Evolutionary conservation across 805 yeast genomes (phyloP).

Genomic region (Clavispora carvajalis): DNA sequence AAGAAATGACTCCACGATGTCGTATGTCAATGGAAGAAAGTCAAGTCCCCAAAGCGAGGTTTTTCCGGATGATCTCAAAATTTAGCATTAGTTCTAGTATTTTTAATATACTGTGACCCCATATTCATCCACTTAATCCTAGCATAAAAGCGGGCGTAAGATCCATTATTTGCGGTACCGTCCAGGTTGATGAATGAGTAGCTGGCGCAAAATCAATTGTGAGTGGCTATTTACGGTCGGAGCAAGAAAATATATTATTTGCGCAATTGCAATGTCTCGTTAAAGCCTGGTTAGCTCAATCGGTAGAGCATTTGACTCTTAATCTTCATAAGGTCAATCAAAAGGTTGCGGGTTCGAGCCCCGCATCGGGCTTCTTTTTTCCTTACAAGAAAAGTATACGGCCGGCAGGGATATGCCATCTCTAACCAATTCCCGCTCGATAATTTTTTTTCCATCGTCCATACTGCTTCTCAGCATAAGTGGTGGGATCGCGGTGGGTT

Average conservation of each 20-base stretch:
- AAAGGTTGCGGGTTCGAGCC: slow-evolving; percentile 24
- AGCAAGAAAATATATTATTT: no score
- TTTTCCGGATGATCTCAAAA: slow-evolving; percentile 25
- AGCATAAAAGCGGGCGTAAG: no score
- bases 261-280: no score
- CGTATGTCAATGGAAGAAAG: slow-evolving; percentile 11
- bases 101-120: neutral
- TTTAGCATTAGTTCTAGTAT: neutral
- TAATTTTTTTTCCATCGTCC: neutral
- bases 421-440: neutral
- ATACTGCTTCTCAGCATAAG: no score
- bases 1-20: slow-evolving; percentile 32
- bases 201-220: neutral
- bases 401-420: no score
- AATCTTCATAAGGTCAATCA: slow-evolving; percentile 22
- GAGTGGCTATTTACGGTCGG: no score
- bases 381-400: neutral
- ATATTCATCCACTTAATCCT: no score
- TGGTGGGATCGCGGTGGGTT: no score
- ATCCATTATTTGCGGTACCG: no score
- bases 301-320: slow-evolving; percentile 33
- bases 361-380: slow-evolving; percentile 5
- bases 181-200: no score
- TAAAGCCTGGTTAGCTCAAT: slow-evolving; percentile 24
- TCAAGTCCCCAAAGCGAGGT: slow-evolving; percentile 17